Evolutionary conservation across 177 flowering plant genomes (phyloP).

Genomic region (Vitis hybrid): DNA sequence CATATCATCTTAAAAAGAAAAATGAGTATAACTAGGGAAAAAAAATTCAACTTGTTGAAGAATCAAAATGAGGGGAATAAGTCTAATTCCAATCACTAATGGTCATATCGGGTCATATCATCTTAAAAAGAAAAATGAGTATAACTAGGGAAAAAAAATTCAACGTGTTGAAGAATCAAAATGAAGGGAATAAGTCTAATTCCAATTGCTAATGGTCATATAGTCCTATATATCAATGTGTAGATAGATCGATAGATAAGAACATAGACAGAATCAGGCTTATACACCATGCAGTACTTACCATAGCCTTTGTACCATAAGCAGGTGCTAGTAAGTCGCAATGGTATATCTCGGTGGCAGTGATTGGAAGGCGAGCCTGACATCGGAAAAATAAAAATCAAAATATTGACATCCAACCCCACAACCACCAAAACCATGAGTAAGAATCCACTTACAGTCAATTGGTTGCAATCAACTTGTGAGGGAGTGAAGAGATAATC

Average conservation of each 20-base stretch:
- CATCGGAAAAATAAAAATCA: constrained; percentile 11
- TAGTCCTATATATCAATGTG: too few species aligned
- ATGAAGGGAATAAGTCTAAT: too few species aligned
- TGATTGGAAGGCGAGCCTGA: constrained; percentile 52
- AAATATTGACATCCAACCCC: not conserved
- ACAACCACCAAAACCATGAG: not conserved
- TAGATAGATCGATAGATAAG: too few species aligned
- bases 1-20: too few species aligned
- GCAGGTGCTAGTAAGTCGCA: constrained; percentile 43
- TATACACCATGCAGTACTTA: constrained; percentile 19
- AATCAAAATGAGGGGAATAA: too few species aligned
- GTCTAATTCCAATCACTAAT: too few species aligned
- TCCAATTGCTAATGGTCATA: too few species aligned
- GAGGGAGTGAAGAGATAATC: constrained; percentile 36
- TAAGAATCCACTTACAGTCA: constrained; percentile 41
- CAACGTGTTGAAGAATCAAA: too few species aligned
- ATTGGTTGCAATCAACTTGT: constrained; percentile 40
- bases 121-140: too few species aligned
- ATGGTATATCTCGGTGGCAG: constrained; percentile 52
- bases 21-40: not conserved
- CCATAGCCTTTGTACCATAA: constrained; percentile 55
- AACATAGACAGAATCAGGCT: too few species aligned
- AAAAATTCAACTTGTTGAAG: not conserved
- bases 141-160: too few species aligned
- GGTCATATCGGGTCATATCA: too few species aligned